phyloP scores from a whole-genome alignment of 2,329 filamentous ascomycete species.

The Fusarium citri region DNA sequence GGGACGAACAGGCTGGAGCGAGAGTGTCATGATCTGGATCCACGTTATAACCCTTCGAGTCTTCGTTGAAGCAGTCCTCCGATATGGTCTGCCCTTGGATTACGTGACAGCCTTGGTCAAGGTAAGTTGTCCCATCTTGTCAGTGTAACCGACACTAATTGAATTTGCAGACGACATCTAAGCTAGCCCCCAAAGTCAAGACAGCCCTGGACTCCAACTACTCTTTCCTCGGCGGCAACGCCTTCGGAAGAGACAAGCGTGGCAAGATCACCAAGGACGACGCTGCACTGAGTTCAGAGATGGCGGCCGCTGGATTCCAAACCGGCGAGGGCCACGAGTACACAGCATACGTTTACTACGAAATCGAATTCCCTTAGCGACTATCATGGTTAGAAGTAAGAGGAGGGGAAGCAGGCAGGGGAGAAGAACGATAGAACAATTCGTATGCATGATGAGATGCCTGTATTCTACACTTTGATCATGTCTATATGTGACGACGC shows the following conservation, averaged over 20 bases:
- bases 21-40: conserved; percentile 95
- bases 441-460: conserved; percentile 43
- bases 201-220: conserved; percentile 84
- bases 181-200: conserved; percentile 82
- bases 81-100: conserved; percentile 91
- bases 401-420: conserved; percentile 1
- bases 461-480: conserved; percentile 47
- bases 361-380: conserved; percentile 77
- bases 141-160: conserved; percentile 25
- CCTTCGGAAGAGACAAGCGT: conserved; percentile 92
- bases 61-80: conserved; percentile 97
- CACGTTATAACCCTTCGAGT: conserved; percentile 91
- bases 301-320: conserved; percentile 78
- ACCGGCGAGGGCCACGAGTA: conserved; percentile 84
- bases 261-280: conserved; percentile 93
- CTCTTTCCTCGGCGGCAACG: conserved; percentile 93
- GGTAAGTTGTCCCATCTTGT: conserved; percentile 66
- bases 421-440: conserved; percentile 29
- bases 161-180: conserved; percentile 76
- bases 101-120: conserved; percentile 87
- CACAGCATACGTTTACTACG: conserved; percentile 96
- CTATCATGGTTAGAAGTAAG: neutral
- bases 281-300: conserved; percentile 79
- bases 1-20: conserved; percentile 92
- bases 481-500: conserved; percentile 40